Base-by-base conservation (phyloP, 305 asterid genomes). In the Solanum hybrid region DNA sequence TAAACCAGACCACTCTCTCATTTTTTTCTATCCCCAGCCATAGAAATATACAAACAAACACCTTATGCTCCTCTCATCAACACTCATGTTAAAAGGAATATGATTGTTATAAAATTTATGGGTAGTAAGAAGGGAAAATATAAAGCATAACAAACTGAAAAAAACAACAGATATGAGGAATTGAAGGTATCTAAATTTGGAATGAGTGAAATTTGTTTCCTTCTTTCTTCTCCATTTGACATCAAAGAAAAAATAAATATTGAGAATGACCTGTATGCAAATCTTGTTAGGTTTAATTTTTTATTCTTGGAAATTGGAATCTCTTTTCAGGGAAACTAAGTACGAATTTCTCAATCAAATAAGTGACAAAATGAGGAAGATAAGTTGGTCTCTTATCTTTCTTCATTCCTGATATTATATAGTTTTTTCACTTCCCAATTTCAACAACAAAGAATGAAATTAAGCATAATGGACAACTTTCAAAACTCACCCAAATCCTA, bases 321-420 rank as follows among this genome's bases (percentile, higher is more conserved):
- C 40, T 88, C 36, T 71, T 77, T 86, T 89, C 86, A 90, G 71
- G 94, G 92, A 93, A 93, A 91, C 91, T 90, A 72, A 51, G 87
- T 81, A 81, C 11, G 2, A 2, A 89, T 90, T 76, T 90, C 80
- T 85, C 88, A 89, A 94, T 91, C 91, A 91, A 92, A 94, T 92
- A 92, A 92, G 90, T 90, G 79, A 91, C 64, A 86, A 85, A 88
- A 73, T 60, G 88, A 89, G 90, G 88, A 91, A 88, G 86, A 29
- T 66, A 82, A 87, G 29, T 27, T 27, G 29, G 29, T 27, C 29
- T 27, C 29, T 27, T 27, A 27, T 27, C 93, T 89, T 91, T 93
- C 94, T 89, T 86, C 89, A 72, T 92, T 69, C 31, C 31, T 69
- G 75, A 69, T 69, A 24, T 24, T 60, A 64, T 64, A 20, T 64